Evolutionary conservation across 352 stramenopile species (phyloP).

Genomic region (Pythium aquatile): DNA sequence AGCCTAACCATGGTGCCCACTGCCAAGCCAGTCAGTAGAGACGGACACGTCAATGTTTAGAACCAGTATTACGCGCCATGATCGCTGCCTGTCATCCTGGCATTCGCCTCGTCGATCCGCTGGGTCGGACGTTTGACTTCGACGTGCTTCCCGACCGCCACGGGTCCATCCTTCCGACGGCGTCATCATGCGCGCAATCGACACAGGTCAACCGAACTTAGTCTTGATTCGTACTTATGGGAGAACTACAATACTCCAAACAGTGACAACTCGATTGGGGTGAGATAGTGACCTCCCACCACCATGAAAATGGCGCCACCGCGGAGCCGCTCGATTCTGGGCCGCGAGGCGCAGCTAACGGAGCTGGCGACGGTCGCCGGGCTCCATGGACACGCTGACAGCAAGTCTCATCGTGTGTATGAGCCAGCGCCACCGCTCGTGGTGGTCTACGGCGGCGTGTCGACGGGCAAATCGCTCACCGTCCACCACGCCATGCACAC

Average conservation of each 20-base stretch:
- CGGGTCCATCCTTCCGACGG: neutral
- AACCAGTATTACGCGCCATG: neutral
- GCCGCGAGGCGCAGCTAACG: constrained; percentile 47
- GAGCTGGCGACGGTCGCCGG: constrained; percentile 48
- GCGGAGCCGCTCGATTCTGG: constrained; percentile 36
- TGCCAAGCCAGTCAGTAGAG: neutral
- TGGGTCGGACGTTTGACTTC: neutral
- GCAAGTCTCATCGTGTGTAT: constrained; percentile 12
- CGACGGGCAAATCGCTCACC: constrained; percentile 72
- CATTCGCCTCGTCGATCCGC: neutral
- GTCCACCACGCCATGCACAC: constrained; percentile 41
- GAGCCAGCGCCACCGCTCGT: constrained; percentile 60
- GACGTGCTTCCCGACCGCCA: neutral
- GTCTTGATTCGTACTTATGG: neutral
- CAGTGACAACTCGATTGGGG: neutral
- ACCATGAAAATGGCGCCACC: constrained; percentile 11
- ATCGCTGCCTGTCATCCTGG: too few relatives aligned
- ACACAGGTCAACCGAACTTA: constrained; percentile 14
- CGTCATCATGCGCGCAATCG: constrained; percentile 24
- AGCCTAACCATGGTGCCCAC: neutral
- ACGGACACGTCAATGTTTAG: neutral
- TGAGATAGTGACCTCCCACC: neutral
- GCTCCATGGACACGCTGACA: constrained; percentile 28
- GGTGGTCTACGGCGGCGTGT: constrained; percentile 70
- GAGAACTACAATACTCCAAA: neutral